Percentiles rank a stretch among this genome's conserved stretches.
These are phyloP conservation scores for Vanderwaltozyma polyspora DNA, from an alignment of 805 yeast species.

Conservation along the genomic window DNA sequence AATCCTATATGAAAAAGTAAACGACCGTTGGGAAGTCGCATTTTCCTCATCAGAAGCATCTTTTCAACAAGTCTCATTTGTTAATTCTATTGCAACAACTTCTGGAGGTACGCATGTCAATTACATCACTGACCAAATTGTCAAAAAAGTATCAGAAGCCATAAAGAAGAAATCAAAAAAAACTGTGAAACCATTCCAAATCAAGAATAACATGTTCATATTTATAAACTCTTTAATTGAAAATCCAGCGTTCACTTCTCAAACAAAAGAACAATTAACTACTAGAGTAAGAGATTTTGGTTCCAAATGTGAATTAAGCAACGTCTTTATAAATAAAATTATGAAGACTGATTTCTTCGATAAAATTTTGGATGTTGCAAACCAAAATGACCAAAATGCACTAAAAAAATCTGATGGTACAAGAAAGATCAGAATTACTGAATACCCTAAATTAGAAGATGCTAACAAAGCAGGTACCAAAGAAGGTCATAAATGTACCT, in stretches of 20 bases:
- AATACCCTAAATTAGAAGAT: constrained; percentile 82
- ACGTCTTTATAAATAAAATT: constrained; percentile 59
- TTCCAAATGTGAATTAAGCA: constrained; percentile 67
- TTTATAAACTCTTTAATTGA: constrained; percentile 88
- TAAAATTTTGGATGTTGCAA: constrained; percentile 72
- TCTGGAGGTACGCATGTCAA: constrained; percentile 95
- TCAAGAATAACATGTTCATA: constrained; percentile 78
- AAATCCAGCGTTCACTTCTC: constrained; percentile 95
- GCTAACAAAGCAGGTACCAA: constrained; percentile 94
- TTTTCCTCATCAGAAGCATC: constrained; percentile 85
- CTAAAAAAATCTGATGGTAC: constrained; percentile 82
- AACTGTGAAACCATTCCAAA: constrained; percentile 77
- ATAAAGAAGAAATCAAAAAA: constrained; percentile 62
- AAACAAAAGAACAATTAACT: constrained; percentile 91
- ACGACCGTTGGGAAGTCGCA: constrained; percentile 92
- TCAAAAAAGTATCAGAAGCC: constrained; percentile 60
- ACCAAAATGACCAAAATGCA: constrained; percentile 78
- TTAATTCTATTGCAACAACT: constrained; percentile 94
- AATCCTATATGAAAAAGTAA: constrained; percentile 67
- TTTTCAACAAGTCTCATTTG: constrained; percentile 92
- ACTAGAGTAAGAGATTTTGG: constrained; percentile 86
- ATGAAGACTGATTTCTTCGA: constrained; percentile 61
- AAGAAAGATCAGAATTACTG: constrained; percentile 74
- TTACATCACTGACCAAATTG: constrained; percentile 72
- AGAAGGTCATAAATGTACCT: constrained; percentile 84